Evolutionary conservation across 495 filamentous ascomycete species (phyloP).

Genomic region (Xylaria intraflava): DNA sequence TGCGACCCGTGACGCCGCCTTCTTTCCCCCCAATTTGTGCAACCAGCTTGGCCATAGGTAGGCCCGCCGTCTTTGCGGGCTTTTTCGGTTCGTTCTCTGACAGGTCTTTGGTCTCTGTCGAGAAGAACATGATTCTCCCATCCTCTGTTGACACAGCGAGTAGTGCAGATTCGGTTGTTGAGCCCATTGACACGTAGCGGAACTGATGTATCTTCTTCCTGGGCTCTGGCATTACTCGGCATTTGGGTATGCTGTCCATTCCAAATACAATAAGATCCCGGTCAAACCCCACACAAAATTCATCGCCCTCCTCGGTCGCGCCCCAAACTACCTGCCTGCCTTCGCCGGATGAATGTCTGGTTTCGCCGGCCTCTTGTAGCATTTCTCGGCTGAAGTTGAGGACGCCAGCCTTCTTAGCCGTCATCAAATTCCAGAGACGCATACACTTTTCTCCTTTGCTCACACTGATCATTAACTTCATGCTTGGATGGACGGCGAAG

Average conservation of each 20-base stretch:
- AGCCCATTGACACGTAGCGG: slow-evolving; percentile 54
- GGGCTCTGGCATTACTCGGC: slow-evolving; percentile 58
- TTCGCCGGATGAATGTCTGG: slow-evolving; percentile 70
- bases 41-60: slow-evolving; percentile 52
- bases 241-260: slow-evolving; percentile 76
- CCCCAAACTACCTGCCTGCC: slow-evolving; percentile 83
- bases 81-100: slow-evolving; percentile 1
- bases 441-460: slow-evolving; percentile 82
- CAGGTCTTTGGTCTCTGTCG: slow-evolving; percentile 45
- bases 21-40: slow-evolving; percentile 72
- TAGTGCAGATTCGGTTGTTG: slow-evolving; percentile 41
- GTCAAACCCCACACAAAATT: slow-evolving; percentile 87
- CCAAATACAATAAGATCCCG: slow-evolving; percentile 78
- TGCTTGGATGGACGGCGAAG: slow-evolving; percentile 90
- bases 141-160: slow-evolving; percentile 88
- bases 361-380: slow-evolving; percentile 64
- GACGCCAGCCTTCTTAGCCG: slow-evolving; percentile 89
- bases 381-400: slow-evolving; percentile 69
- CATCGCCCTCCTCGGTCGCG: slow-evolving; percentile 54
- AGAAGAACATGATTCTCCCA: slow-evolving; percentile 80
- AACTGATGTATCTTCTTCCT: slow-evolving; percentile 78
- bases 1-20: slow-evolving; percentile 57
- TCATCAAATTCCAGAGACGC: slow-evolving; percentile 94
- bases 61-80: slow-evolving; percentile 19
- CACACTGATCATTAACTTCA: slow-evolving; percentile 92